Percentiles rank a stretch among this genome's conserved stretches.
These are phyloP conservation scores for Aleurites moluccanus DNA, from an alignment of 441 rosid genomes.

Conservation along the genomic window DNA sequence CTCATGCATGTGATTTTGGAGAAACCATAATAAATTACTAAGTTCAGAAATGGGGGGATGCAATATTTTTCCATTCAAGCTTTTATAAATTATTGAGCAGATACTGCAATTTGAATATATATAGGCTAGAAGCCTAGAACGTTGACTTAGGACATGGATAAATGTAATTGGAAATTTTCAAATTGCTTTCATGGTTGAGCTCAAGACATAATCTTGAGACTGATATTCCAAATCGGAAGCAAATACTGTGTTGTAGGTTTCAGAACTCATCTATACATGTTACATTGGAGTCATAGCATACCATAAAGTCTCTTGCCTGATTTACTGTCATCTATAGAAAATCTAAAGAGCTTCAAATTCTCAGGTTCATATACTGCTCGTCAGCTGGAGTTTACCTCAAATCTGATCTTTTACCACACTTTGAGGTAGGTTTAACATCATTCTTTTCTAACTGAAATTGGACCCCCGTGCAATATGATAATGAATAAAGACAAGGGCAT, in stretches of 20 bases:
- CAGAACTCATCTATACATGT: not conserved
- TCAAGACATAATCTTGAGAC: not conserved
- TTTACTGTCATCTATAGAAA: not conserved
- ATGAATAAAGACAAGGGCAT: not conserved
- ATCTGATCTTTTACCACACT: slow-evolving; percentile 76
- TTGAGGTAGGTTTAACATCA: slow-evolving; percentile 50
- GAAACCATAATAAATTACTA: not conserved
- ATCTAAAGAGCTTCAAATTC: slow-evolving; percentile 27
- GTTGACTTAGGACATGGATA: not conserved
- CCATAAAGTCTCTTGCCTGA: not conserved
- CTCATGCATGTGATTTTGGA: not conserved
- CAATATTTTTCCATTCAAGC: not conserved
- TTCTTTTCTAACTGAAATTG: not conserved
- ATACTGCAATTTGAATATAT: not conserved
- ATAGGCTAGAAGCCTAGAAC: not conserved
- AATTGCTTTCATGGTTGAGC: not conserved
- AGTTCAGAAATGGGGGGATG: not conserved
- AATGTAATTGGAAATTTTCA: not conserved
- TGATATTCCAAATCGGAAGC: not conserved
- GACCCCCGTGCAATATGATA: slow-evolving; percentile 2
- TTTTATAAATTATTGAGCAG: not conserved
- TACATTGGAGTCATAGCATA: not conserved
- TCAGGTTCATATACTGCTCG: slow-evolving; percentile 93
- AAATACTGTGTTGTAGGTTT: not conserved
- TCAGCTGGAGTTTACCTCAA: slow-evolving; percentile 96